Conservation (phyloP, 768 basidiomycete genomes). For the Tulasnella sp. region DNA sequence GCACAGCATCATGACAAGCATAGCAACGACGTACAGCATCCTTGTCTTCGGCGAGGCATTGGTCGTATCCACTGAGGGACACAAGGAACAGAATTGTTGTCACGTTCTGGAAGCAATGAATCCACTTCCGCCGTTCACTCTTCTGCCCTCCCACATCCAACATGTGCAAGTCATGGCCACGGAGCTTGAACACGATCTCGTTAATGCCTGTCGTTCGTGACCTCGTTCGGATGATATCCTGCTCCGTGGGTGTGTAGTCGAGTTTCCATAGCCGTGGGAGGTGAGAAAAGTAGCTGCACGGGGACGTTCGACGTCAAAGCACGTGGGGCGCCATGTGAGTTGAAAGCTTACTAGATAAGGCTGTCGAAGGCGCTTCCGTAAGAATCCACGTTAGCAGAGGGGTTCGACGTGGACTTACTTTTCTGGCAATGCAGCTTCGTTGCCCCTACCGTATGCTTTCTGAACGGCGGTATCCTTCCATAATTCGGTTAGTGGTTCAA, state of each 20-base stretch:
- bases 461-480: conserved; percentile 72
- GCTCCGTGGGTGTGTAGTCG: conserved; percentile 54
- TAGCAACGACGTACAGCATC: conserved; percentile 53
- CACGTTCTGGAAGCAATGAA: conserved; percentile 90
- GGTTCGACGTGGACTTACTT: conserved; percentile 41
- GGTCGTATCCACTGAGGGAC: conserved; percentile 85
- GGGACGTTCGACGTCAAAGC: neutral
- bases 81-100: conserved; percentile 87
- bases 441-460: conserved; percentile 65
- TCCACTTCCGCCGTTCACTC: conserved; percentile 87
- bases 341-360: conserved; percentile 7
- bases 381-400: neutral
- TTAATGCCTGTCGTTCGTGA: conserved; percentile 87
- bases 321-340: neutral
- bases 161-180: conserved; percentile 79
- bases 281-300: conserved; percentile 49
- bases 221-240: conserved; percentile 73
- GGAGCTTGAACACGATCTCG: conserved; percentile 69
- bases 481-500: conserved; percentile 51
- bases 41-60: conserved; percentile 85
- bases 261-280: conserved; percentile 70
- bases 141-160: conserved; percentile 85
- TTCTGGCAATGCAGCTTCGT: conserved; percentile 85
- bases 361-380: neutral
- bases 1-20: neutral